Conservation (phyloP, 305 asterid genomes). For the Andrographis paniculata region DNA sequence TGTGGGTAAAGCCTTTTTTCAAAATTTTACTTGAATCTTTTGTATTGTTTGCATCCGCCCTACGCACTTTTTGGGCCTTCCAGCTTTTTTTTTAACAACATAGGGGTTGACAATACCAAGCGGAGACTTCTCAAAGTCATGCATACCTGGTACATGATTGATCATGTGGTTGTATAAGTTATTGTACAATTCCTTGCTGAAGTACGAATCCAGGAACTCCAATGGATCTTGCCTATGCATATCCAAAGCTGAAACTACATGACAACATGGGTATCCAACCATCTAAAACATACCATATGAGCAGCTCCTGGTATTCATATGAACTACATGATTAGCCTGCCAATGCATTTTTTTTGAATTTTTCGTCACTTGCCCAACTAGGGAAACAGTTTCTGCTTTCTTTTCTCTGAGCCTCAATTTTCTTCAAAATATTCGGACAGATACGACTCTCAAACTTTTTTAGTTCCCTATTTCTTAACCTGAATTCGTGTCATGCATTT, state of each 20-base stretch:
- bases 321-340: neutral
- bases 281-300: neutral
- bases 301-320: neutral
- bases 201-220: neutral
- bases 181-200: too few species aligned
- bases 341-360: too few species aligned
- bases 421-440: neutral
- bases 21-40: neutral
- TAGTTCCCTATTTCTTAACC: neutral
- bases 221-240: neutral
- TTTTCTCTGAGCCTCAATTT: neutral
- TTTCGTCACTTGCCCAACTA: neutral
- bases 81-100: neutral
- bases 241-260: neutral
- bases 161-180: too few species aligned
- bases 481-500: neutral
- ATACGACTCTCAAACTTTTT: neutral
- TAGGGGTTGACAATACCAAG: neutral
- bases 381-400: neutral
- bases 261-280: neutral
- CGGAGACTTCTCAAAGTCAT: too few species aligned
- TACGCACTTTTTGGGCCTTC: neutral
- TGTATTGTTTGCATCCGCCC: neutral
- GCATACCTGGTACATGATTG: too few species aligned
- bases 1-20: neutral